Evolutionary conservation across 2,329 filamentous ascomycete genomes (phyloP), one percentile per base, ranked within the genome.

Genomic region (Neocatenulostroma microsporum): DNA sequence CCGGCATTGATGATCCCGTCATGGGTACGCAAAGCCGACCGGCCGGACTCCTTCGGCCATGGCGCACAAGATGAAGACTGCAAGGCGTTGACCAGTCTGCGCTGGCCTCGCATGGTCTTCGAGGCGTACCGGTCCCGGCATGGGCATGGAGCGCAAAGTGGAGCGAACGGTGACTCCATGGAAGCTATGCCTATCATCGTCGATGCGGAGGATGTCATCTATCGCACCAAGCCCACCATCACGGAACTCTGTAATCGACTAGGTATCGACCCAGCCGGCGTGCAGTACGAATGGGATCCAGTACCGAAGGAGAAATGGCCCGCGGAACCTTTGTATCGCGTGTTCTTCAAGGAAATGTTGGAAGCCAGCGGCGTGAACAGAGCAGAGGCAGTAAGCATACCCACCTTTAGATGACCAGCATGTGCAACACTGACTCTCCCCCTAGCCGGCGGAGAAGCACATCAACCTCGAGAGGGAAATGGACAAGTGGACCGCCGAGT

Each of bases 1-100:
- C 47, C 47, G 10, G 47, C 42, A n/a, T 17, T 46, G n/a, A 36
- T 40, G 34, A 36, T 46, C n/a, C 47, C 45, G 6, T 47, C 47
- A 2, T 39, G 37, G 20, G 32, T 36, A 10, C 39, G 44, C 12
- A 36, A n/a, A n/a, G n/a, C n/a, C n/a, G n/a, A 34, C 5, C 31
- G 39, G 17, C 12, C 17, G 14, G 23, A 32, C 15, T 10, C 36
- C 19, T 27, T 39, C n/a, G 11, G 14, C 3, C 13, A 34, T 4
- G 23, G 27, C 18, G 33, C 37, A 5, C 29, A 23, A 18, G 34
- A 39, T 15, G 33, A 40, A 21, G 34, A 24, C n/a, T 37, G 37
- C 28, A 17, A n/a, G 5, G 35, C 28, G 5, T 28, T 34, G 9
- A 13, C 33, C 12, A 37, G 34, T 7, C 25, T 36, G 4, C 28